A percentile compares a stretch with the other conserved stretches of the same genome.
Conservation (phyloP, 306 rosid species). For the Trifolium repens region DNA sequence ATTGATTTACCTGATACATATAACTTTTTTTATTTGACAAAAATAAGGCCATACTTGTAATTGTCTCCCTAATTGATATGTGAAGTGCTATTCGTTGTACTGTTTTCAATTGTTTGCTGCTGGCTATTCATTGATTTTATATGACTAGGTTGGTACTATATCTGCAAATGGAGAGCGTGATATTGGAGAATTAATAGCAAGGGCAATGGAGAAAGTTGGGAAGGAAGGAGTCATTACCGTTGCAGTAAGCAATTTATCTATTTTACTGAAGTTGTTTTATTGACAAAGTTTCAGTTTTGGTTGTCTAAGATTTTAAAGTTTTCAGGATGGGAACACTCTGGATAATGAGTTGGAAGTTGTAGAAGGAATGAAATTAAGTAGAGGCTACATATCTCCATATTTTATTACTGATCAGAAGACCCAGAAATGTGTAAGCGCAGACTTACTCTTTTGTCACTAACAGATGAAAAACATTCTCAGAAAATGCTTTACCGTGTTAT, state of each 20-base stretch:
- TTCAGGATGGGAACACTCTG: constrained; percentile 91
- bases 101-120: constrained; percentile 15
- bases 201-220: constrained; percentile 99
- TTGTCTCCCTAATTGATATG: constrained; percentile 23
- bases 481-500: constrained; percentile 9
- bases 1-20: constrained; percentile 9
- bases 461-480: constrained; percentile 8
- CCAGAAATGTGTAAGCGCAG: constrained; percentile 84
- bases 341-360: constrained; percentile 97
- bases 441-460: constrained; percentile 37
- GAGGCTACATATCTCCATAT: constrained; percentile 94
- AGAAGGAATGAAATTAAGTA: constrained; percentile 90
- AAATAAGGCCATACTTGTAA: background rate
- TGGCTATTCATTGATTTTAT: constrained; percentile 25
- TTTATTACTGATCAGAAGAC: constrained; percentile 84
- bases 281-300: constrained; percentile 23
- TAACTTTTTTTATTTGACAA: background rate
- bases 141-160: constrained; percentile 82
- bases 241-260: constrained; percentile 56
- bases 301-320: constrained; percentile 34
- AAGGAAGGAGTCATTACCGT: constrained; percentile 96
- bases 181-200: constrained; percentile 90
- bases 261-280: constrained; percentile 24
- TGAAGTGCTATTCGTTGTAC: background rate
- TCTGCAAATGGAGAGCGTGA: constrained; percentile 94